Evolutionary conservation across 2,329 filamentous ascomycete species (phyloP).

Genomic region (Aureobasidium sp.): DNA sequence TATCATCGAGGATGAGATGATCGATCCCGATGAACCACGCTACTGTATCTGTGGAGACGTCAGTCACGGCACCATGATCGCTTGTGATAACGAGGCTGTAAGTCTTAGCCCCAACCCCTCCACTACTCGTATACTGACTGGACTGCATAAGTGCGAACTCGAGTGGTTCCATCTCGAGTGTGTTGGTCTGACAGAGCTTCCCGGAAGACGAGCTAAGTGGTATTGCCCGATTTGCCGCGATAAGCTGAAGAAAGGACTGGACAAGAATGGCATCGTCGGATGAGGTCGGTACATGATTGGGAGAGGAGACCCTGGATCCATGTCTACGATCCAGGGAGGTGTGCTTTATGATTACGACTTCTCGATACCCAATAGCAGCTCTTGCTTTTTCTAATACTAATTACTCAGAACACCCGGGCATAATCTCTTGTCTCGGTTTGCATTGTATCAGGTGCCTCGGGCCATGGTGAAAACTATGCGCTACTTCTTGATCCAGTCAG

Average conservation of each 20-base stretch:
- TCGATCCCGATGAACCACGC: conserved; percentile 65
- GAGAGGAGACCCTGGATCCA: background rate
- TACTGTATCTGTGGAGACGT: conserved; percentile 76
- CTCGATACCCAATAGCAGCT: conserved; percentile 7
- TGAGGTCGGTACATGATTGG: background rate
- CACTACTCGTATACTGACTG: background rate
- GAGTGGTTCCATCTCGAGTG: conserved; percentile 84
- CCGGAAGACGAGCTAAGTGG: conserved; percentile 69
- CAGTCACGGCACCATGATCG: conserved; percentile 76
- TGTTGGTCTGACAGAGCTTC: conserved; percentile 59
- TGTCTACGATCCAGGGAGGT: background rate
- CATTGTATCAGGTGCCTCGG: background rate
- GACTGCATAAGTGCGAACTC: conserved; percentile 54
- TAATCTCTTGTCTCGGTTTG: background rate
- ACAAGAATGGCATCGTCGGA: conserved; percentile 23
- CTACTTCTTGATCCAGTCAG: background rate
- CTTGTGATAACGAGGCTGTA: conserved; percentile 70
- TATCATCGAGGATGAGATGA: conserved; percentile 31
- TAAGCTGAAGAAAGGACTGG: conserved; percentile 28
- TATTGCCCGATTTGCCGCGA: conserved; percentile 71
- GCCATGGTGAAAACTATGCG: background rate
- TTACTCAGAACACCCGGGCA: background rate
- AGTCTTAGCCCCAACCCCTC: conserved; percentile 28
- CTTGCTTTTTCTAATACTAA: conserved; percentile 2
- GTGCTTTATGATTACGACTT: conserved; percentile 5